phyloP scores from a whole-genome alignment of 352 stramenopile genomes.

The Lagenidium giganteum region DNA sequence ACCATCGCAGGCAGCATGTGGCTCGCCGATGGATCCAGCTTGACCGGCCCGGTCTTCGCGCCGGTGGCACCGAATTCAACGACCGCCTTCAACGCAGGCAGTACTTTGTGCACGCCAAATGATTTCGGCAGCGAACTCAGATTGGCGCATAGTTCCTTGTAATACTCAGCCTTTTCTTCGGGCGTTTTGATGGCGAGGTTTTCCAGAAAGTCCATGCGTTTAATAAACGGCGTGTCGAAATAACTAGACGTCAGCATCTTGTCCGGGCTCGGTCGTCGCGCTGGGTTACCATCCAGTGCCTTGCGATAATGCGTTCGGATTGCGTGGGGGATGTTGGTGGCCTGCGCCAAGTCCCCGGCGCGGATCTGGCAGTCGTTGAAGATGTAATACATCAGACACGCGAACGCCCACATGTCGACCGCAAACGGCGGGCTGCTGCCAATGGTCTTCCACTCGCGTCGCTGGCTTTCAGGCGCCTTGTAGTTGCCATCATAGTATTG shows the following conservation, averaged over 20 bases:
- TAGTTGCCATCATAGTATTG: conserved; percentile 75
- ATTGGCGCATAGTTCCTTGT: conserved; percentile 86
- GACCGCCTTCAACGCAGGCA: conserved; percentile 65
- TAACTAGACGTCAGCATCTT: conserved; percentile 85
- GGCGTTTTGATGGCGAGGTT: conserved; percentile 88
- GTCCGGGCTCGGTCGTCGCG: conserved; percentile 61
- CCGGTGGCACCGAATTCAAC: conserved; percentile 65
- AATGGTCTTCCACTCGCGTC: conserved; percentile 64
- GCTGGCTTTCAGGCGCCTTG: conserved; percentile 71
- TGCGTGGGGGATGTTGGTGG: conserved; percentile 48
- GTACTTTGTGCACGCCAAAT: conserved; percentile 73
- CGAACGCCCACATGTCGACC: conserved; percentile 65
- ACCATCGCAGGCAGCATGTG: conserved; percentile 81
- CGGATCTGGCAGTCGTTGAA: conserved; percentile 61
- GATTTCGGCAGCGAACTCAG: conserved; percentile 43
- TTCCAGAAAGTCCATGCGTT: conserved; percentile 87
- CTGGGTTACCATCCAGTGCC: conserved; percentile 52
- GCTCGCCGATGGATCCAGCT: conserved; percentile 67
- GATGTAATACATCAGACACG: conserved; percentile 61
- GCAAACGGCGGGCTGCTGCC: conserved; percentile 31
- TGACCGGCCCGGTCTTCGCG: conserved; percentile 40
- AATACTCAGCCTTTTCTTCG: conserved; percentile 89
- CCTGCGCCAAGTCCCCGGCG: conserved; percentile 36
- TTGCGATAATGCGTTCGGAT: conserved; percentile 63
- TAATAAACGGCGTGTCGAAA: conserved; percentile 89